These are phyloP conservation scores for Bullera alba DNA, from an alignment of 768 basidiomycete species.

Conservation along the genomic window DNA sequence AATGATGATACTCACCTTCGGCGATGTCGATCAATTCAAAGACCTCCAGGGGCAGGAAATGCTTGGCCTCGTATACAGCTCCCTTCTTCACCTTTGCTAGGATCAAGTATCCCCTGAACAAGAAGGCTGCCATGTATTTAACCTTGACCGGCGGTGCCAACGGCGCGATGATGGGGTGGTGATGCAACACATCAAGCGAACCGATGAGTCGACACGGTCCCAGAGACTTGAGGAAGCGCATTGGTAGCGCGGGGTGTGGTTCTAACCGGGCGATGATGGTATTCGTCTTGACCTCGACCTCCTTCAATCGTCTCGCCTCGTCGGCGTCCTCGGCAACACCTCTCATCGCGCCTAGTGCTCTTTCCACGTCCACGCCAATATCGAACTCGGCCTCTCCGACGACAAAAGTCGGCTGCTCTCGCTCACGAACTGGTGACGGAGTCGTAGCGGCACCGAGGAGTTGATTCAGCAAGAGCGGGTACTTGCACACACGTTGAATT, in stretches of 20 bases:
- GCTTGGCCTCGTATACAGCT: slow-evolving; percentile 70
- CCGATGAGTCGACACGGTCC: slow-evolving; percentile 75
- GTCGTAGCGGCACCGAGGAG: slow-evolving; percentile 47
- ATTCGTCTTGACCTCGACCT: slow-evolving; percentile 59
- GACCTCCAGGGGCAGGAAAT: slow-evolving; percentile 75
- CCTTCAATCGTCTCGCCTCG: slow-evolving; percentile 65
- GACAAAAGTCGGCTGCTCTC: not conserved
- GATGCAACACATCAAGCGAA: slow-evolving; percentile 76
- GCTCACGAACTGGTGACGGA: slow-evolving; percentile 11
- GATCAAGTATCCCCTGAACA: slow-evolving; percentile 82
- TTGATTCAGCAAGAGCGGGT: slow-evolving; percentile 79
- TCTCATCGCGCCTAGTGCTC: slow-evolving; percentile 61
- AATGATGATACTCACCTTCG: slow-evolving; percentile 61
- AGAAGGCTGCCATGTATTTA: slow-evolving; percentile 83
- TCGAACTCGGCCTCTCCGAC: slow-evolving; percentile 12
- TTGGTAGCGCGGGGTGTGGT: slow-evolving; percentile 38
- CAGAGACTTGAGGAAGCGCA: slow-evolving; percentile 54
- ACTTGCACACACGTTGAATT: slow-evolving; percentile 91
- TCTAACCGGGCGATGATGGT: slow-evolving; percentile 64
- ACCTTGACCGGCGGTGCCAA: slow-evolving; percentile 56
- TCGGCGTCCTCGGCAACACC: slow-evolving; percentile 70
- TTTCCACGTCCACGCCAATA: slow-evolving; percentile 37
- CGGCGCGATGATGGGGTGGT: slow-evolving; percentile 54
- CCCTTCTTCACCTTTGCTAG: slow-evolving; percentile 75
- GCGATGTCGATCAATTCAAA: slow-evolving; percentile 65